These are phyloP conservation scores for Lactarius quietus DNA, from an alignment of 768 basidiomycete genomes.

Conservation along the genomic window DNA sequence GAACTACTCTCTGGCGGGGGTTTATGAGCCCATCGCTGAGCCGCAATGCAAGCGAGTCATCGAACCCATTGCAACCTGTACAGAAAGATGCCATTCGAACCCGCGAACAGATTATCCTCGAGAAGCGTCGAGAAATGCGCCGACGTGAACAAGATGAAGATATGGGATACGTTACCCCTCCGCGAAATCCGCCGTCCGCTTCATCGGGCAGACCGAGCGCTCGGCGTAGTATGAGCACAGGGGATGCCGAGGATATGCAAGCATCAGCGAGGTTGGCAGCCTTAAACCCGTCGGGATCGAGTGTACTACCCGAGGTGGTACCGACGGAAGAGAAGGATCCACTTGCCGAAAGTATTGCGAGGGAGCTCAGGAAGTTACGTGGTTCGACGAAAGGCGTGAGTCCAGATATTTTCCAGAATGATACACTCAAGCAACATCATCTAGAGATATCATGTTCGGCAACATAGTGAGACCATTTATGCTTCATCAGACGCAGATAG, in stretches of 20 bases:
- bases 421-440: conserved; percentile 17
- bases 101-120: conserved; percentile 66
- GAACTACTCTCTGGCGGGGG: conserved; percentile 22
- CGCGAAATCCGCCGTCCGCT: conserved; percentile 26
- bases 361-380: conserved; percentile 62
- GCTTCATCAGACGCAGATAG: conserved; percentile 68
- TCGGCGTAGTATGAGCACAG: conserved; percentile 74
- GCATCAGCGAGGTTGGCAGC: conserved; percentile 30
- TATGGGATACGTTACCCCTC: conserved; percentile 36
- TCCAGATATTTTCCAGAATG: conserved; percentile 20
- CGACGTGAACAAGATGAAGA: conserved; percentile 49
- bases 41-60: conserved; percentile 43
- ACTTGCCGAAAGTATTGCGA: conserved; percentile 67
- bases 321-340: conserved; percentile 48
- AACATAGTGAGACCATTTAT: conserved; percentile 73
- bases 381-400: conserved; percentile 44
- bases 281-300: conserved; percentile 34
- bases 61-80: conserved; percentile 44
- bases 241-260: conserved; percentile 53
- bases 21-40: conserved; percentile 32
- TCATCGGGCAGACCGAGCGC: conserved; percentile 44
- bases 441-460: conserved; percentile 79
- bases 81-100: conserved; percentile 63
- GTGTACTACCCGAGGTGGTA: conserved; percentile 38
- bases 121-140: conserved; percentile 63